Evolutionary conservation across 768 basidiomycete species (phyloP), one percentile per base, ranked within the genome.

Genomic region (Tubosaeta sp.): DNA sequence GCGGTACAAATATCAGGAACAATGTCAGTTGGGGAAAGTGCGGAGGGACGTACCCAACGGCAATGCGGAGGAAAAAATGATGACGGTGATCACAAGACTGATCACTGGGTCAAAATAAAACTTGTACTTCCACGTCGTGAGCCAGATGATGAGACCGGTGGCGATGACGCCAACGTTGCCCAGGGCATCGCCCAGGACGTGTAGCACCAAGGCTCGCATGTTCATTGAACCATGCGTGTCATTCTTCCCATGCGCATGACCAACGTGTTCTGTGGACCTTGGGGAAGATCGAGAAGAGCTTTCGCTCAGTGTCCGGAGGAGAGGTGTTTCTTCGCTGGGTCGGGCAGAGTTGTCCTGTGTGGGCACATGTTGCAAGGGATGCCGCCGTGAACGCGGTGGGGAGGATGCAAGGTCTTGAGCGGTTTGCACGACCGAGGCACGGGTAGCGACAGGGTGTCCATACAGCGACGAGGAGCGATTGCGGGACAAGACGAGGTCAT

Each of bases 91-190:
- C 48, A 97, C 77, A 58, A 99, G 77, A 67, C 89, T 92, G 70
- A 99, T 93, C 35, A 87, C 66, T 1, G 96, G 96, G 67, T 99
- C 96, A 58, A 84, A 93, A 72, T 94, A 96, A 62, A 83, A 89
- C 65, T 88, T 92, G 78, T 81, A 94, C 58, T 73, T 70, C 84
- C 90, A 94, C 22, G 81, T 72, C 1, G 87, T 86, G 51, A 89
- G 78, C 94, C 92, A 94, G 63, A 99, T 96, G 64, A 98, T 75
- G 11, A 98, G 80, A 50, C 96, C 96, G 4, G 94, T 91, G 31
- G 87, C 84, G 53, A 99, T 96, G 55, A 99, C 96, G 46, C 96
- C 96, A 54, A 98, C 90, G 68, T 99, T 98, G 44, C 96, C 96
- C 22, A 99, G 79, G 49, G 95, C 95, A 73, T 99, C 95, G 30